phyloP scores from a whole-genome alignment of 805 yeast genomes.

The Candida nonsorbophila region DNA sequence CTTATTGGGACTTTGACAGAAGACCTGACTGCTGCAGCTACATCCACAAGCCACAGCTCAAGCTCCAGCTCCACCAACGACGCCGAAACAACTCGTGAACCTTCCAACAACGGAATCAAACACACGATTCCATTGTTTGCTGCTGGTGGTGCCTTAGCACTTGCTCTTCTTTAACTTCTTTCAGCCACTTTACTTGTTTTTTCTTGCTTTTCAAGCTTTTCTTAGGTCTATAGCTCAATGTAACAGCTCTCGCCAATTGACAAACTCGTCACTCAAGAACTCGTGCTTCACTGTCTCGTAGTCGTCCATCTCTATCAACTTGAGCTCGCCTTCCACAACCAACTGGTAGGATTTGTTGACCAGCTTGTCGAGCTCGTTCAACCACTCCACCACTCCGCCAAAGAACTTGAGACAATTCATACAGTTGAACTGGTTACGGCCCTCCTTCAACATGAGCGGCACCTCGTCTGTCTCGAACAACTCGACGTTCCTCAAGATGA shows the following conservation, averaged over 20 bases:
- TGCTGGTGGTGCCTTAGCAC: no score
- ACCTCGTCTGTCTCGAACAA: constrained; percentile 72
- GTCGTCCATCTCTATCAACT: constrained; percentile 38
- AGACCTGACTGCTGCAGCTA: no score
- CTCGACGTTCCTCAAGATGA: constrained; percentile 64
- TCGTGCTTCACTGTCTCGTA: constrained; percentile 29
- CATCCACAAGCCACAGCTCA: no score
- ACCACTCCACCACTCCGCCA: constrained; percentile 80
- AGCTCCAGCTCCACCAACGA: no score
- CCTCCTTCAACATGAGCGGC: constrained; percentile 60
- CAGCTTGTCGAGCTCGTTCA: constrained; percentile 47
- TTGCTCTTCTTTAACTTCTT: no score
- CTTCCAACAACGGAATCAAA: no score
- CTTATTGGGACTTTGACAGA: no score
- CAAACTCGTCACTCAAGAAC: constrained; percentile 44
- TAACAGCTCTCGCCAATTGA: constrained; percentile 29
- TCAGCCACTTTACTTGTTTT: no score
- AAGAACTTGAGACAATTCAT: constrained; percentile 80
- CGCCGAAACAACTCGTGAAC: no score
- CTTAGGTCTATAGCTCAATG: no score
- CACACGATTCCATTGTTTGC: no score
- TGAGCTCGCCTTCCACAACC: constrained; percentile 47
- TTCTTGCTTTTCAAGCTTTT: no score
- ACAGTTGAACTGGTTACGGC: constrained; percentile 61
- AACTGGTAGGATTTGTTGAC: constrained; percentile 29